A percentile compares a stretch with the other conserved stretches of the same genome.
phyloP scores from a whole-genome alignment of 2,329 filamentous ascomycete genomes.

The Ascochyta koolunga region DNA sequence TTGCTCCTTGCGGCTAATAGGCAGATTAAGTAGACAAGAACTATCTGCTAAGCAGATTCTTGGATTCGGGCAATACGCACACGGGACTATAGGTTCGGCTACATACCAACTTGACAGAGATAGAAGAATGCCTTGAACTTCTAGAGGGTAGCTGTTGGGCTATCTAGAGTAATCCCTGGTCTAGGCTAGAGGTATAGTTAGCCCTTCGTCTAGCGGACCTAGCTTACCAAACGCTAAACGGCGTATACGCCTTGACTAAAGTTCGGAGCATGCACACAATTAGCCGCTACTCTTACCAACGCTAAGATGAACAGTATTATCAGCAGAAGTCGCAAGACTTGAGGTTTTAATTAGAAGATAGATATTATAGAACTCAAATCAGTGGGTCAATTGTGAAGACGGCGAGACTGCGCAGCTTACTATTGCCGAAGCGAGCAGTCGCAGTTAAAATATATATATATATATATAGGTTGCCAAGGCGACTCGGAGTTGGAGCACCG shows the following conservation, averaged over 20 bases:
- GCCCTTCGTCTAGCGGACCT: neutral
- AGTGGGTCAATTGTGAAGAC: constrained; percentile 39
- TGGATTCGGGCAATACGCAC: neutral
- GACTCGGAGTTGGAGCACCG: neutral
- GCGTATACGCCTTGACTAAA: constrained; percentile 26
- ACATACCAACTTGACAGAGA: constrained; percentile 49
- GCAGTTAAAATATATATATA: too few relatives aligned
- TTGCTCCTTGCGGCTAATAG: too few relatives aligned
- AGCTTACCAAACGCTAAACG: neutral
- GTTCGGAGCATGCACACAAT: constrained; percentile 26
- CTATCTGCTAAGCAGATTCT: too few relatives aligned
- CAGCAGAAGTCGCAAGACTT: constrained; percentile 16
- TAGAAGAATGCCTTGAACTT: constrained; percentile 54
- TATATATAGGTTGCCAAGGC: too few relatives aligned
- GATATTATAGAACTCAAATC: constrained; percentile 29
- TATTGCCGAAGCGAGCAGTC: constrained; percentile 50
- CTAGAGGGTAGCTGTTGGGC: constrained; percentile 8
- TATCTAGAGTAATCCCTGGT: constrained; percentile 51
- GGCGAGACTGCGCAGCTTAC: constrained; percentile 53
- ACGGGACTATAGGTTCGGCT: neutral
- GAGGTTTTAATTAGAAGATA: constrained; percentile 11
- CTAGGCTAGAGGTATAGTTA: constrained; percentile 54
- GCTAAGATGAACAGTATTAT: constrained; percentile 47
- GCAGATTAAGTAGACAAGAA: too few relatives aligned
- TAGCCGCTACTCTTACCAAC: constrained; percentile 41